These are phyloP conservation scores for Globisporangium sylvaticum DNA, from an alignment of 352 stramenopile species.

Conservation along the genomic window DNA sequence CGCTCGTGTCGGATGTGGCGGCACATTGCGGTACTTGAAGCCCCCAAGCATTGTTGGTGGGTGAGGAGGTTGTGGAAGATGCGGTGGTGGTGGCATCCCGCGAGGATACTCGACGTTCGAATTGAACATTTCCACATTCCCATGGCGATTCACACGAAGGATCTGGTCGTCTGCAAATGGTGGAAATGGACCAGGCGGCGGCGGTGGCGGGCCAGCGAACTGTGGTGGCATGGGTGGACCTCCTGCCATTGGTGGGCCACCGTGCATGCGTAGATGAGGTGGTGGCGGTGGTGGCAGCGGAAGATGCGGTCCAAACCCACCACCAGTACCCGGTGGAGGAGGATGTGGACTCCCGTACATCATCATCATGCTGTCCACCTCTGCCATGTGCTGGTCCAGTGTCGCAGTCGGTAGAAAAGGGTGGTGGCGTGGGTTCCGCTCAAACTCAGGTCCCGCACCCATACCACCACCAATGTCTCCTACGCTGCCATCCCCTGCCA, in stretches of 20 bases:
- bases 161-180: conserved; percentile 55
- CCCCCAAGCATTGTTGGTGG: conserved; percentile 16
- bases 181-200: conserved; percentile 5
- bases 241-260: neutral
- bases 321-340: neutral
- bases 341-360: conserved; percentile 14
- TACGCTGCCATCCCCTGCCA: conserved; percentile 13
- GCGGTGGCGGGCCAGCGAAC: neutral
- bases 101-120: conserved; percentile 10
- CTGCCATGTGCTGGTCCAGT: conserved; percentile 2
- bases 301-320: conserved; percentile 1
- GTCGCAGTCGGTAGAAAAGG: conserved; percentile 10
- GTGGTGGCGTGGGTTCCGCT: conserved; percentile 32
- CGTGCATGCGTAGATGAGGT: conserved; percentile 5
- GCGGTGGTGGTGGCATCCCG: conserved; percentile 2
- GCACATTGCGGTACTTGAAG: conserved; percentile 44
- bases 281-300: conserved; percentile 3
- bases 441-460: conserved; percentile 21
- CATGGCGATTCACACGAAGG: conserved; percentile 68
- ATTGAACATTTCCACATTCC: conserved; percentile 49
- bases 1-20: conserved; percentile 16
- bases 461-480: conserved; percentile 10
- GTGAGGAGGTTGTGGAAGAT: conserved; percentile 16
- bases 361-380: neutral
- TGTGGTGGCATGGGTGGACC: conserved; percentile 7